Base-by-base conservation (phyloP, 2,329 filamentous ascomycete genomes). In the Pseudocercospora pini-densiflorae region DNA sequence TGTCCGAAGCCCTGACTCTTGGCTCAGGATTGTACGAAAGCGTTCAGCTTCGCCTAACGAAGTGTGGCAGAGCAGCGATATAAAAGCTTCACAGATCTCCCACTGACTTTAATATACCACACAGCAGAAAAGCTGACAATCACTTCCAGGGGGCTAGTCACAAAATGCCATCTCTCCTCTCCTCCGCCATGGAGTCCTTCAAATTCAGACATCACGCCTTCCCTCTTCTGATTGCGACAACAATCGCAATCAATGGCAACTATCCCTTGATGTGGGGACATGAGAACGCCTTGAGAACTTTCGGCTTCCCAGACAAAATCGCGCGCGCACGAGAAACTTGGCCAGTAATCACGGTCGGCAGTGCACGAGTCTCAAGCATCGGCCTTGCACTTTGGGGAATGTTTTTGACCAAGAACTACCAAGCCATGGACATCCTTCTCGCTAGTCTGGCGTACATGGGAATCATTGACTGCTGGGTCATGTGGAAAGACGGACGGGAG, bases 161-260 rank as follows among this genome's bases (percentile, higher is more conserved):
- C 54, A 57, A 57, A 31, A 36, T 58, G 40, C 40, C 40, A 43
- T 43, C 40, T n/a, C n/a, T 43, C 10, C 10, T 43, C 8, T 43
- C 40, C 12, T 14, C 10, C n/a, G 40, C 40, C 40, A 43, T 57
- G 21, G 24, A 21, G 10, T 10, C 23, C 53, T 57, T 57, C 53
- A 8, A 57, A 16, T 2, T 23, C 23, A 19, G 8, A 31, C 53
- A 27, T 3, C 53, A 57, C 53, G n/a, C 53, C 16, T 31, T 31
- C 24, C 53, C 53, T 29, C 53, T 57, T 31, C 23, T 57, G 3
- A 27, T 57, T 3, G 53, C 53, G 10, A 57, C 24, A 12, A 57
- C 31, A 31, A 57, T 57, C 24, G 53, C 24, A 10, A 29, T 57
- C 53, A 57, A 57, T n/a, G 23, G 53, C 53, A n/a, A 57, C 53